Conservation (phyloP, 164 flowering plant genomes). For the Vitis riparia region DNA sequence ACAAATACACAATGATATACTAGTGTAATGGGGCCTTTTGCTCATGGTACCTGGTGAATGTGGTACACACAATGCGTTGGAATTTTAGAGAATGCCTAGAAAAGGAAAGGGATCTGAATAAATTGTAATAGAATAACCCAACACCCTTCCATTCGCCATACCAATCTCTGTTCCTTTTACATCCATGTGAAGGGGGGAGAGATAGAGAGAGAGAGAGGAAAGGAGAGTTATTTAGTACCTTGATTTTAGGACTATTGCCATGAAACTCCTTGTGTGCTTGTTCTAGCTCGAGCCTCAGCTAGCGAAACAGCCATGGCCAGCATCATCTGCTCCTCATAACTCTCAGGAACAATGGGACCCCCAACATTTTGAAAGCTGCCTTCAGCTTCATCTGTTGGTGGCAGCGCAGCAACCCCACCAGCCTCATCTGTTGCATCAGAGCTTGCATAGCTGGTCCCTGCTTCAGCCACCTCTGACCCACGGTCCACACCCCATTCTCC, state of each 20-base stretch:
- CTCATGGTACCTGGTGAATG: no score
- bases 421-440: constrained; percentile 46
- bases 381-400: constrained; percentile 30
- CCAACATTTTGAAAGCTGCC: constrained; percentile 30
- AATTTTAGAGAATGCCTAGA: no score
- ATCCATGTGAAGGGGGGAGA: constrained; percentile 2
- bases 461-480: constrained; percentile 63
- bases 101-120: no score
- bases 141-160: constrained; percentile 11
- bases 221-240: neutral
- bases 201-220: neutral
- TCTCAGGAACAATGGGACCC: constrained; percentile 67
- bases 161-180: constrained; percentile 4
- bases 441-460: constrained; percentile 65
- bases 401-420: constrained; percentile 21
- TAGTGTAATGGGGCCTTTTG: no score
- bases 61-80: no score
- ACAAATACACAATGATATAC: no score
- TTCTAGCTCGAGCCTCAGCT: constrained; percentile 72
- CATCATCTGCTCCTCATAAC: constrained; percentile 97
- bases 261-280: constrained; percentile 52
- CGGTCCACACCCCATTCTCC: constrained; percentile 46
- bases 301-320: constrained; percentile 93
- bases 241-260: constrained; percentile 47
- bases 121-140: neutral